Conservation (phyloP, 305 asterid genomes). For the Solanum aculeatissimum region DNA sequence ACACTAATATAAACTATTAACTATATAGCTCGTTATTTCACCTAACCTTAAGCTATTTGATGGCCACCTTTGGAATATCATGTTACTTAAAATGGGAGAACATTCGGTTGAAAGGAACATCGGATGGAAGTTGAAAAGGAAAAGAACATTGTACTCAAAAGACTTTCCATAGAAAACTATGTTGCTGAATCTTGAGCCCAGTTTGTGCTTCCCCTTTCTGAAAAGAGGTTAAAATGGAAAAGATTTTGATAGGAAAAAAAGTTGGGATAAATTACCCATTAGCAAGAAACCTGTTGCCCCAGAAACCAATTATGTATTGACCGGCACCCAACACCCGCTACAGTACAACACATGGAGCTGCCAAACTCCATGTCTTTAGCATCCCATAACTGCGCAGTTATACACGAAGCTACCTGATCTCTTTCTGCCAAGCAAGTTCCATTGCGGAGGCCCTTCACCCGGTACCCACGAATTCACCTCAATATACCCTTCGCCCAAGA, state of each 20-base stretch:
- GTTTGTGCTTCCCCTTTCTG: conserved; percentile 28
- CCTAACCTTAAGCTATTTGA: conserved; percentile 30
- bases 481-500: conserved; percentile 56
- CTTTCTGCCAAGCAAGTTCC: conserved; percentile 71
- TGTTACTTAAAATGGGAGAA: conserved; percentile 39
- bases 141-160: conserved; percentile 29
- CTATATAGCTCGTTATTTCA: conserved; percentile 24
- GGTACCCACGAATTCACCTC: conserved; percentile 87
- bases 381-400: conserved; percentile 90
- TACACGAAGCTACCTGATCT: conserved; percentile 69
- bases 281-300: conserved; percentile 44
- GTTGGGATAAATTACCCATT: conserved; percentile 54
- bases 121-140: conserved; percentile 11
- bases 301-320: conserved; percentile 26
- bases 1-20: conserved; percentile 14
- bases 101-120: conserved; percentile 24
- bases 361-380: conserved; percentile 28
- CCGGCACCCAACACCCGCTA: conserved; percentile 7
- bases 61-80: conserved; percentile 13
- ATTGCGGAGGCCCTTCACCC: conserved; percentile 57
- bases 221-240: conserved; percentile 5
- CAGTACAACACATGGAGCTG: conserved; percentile 11
- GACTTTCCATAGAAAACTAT: conserved; percentile 36
- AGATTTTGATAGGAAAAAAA: conserved; percentile 9
- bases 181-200: conserved; percentile 41